A percentile compares a stretch with the other conserved stretches of the same genome.
These are phyloP conservation scores for Apiotrichum siamense DNA, from an alignment of 1,284 basidiomycete genomes.

Conservation along the genomic window DNA sequence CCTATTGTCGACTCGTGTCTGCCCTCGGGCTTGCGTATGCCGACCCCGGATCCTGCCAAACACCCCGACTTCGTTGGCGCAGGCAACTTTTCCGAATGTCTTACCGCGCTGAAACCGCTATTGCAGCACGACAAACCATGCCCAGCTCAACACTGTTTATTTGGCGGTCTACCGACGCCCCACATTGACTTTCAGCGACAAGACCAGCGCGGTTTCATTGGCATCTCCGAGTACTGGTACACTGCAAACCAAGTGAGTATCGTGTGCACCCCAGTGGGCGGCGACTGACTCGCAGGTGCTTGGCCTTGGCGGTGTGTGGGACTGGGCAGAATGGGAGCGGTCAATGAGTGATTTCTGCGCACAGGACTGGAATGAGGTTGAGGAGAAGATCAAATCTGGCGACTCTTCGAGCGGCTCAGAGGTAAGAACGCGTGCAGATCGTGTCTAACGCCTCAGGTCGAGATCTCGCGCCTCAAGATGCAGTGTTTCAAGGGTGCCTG, in stretches of 20 bases:
- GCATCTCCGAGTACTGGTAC: conserved; percentile 99
- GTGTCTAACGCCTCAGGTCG: conserved; percentile 51
- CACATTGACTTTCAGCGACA: conserved; percentile 83
- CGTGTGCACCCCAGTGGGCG: not conserved
- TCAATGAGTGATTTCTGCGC: conserved; percentile 82
- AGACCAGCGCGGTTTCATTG: conserved; percentile 71
- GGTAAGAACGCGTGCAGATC: conserved; percentile 23
- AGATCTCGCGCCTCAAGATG: conserved; percentile 79
- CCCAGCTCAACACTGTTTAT: conserved; percentile 79
- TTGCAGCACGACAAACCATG: conserved; percentile 84
- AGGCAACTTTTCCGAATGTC: conserved; percentile 82
- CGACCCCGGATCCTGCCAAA: conserved; percentile 52
- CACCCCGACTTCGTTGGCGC: conserved; percentile 71
- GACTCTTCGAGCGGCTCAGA: conserved; percentile 62
- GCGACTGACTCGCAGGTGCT: conserved; percentile 61
- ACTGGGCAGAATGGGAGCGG: conserved; percentile 91
- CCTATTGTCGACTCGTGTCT: conserved; percentile 78
- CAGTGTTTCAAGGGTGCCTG: conserved; percentile 99
- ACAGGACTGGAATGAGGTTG: conserved; percentile 70
- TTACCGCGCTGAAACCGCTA: conserved; percentile 66
- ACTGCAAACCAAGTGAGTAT: conserved; percentile 62
- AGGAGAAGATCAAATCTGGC: conserved; percentile 60
- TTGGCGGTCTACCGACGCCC: conserved; percentile 85
- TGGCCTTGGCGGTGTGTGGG: conserved; percentile 87
- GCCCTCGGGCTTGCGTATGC: conserved; percentile 60